These are phyloP conservation scores for Tricholoma bakamatsutake DNA, from an alignment of 768 basidiomycete genomes.

Conservation along the genomic window DNA sequence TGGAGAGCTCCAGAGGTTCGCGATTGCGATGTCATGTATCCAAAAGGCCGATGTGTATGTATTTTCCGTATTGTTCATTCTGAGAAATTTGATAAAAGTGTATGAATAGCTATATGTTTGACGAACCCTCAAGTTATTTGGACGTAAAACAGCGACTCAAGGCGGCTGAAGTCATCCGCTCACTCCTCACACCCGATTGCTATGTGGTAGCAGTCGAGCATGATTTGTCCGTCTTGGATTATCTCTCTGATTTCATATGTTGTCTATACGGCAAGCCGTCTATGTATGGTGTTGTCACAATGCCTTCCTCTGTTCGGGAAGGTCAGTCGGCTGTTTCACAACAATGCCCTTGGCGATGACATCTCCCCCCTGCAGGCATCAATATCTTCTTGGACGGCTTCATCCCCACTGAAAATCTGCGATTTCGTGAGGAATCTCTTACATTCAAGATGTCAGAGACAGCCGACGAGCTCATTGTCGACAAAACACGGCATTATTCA, in stretches of 20 bases:
- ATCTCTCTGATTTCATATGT: slow-evolving; percentile 97
- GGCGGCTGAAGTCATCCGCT: slow-evolving; percentile 93
- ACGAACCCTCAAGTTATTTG: slow-evolving; percentile 97
- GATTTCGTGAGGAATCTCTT: slow-evolving; percentile 93
- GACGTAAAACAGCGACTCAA: slow-evolving; percentile 94
- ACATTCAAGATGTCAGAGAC: slow-evolving; percentile 98
- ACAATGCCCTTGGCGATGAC: slow-evolving; percentile 3
- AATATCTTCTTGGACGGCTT: slow-evolving; percentile 99
- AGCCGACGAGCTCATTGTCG: slow-evolving; percentile 81
- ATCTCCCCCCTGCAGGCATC: slow-evolving; percentile 55
- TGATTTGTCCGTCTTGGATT: slow-evolving; percentile 96
- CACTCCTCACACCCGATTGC: slow-evolving; percentile 71
- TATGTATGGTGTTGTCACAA: slow-evolving; percentile 97
- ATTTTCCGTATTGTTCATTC: neutral
- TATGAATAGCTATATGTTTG: slow-evolving; percentile 85
- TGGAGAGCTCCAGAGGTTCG: slow-evolving; percentile 96
- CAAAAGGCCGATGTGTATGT: slow-evolving; percentile 93
- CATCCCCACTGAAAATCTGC: slow-evolving; percentile 97
- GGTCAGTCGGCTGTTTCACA: slow-evolving; percentile 38
- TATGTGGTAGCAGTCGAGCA: slow-evolving; percentile 99
- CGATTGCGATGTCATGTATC: slow-evolving; percentile 95
- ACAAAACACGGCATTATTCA: slow-evolving; percentile 84
- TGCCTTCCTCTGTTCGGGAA: slow-evolving; percentile 98
- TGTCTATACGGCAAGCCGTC: slow-evolving; percentile 96
- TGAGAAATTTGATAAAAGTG: neutral